These are phyloP conservation scores for Ceratocystis papillata DNA, from an alignment of 2,329 filamentous ascomycete genomes.

Conservation along the genomic window DNA sequence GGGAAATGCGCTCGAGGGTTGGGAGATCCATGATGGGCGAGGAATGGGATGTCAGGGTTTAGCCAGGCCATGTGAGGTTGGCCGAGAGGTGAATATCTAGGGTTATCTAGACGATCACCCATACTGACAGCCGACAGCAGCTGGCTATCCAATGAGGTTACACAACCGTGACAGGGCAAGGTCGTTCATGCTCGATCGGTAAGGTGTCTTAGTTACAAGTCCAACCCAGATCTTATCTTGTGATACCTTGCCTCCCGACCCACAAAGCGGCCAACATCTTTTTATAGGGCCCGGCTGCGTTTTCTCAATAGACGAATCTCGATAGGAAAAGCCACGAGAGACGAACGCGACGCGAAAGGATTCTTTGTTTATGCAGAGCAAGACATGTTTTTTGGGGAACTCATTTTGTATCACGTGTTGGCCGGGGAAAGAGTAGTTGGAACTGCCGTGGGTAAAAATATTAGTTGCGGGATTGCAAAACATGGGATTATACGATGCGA, in stretches of 20 bases:
- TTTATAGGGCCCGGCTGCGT: neutral
- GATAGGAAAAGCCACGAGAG: neutral
- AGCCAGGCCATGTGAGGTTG: neutral
- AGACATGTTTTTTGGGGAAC: neutral
- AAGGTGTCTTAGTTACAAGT: too few species aligned
- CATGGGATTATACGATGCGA: too few species aligned
- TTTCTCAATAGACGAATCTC: neutral
- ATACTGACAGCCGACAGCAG: neutral
- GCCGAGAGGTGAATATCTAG: neutral
- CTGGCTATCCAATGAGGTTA: neutral
- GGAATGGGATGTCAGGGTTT: neutral
- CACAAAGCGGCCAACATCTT: neutral
- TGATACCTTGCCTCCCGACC: neutral
- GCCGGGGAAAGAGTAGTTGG: neutral
- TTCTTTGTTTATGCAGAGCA: neutral
- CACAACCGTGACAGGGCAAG: neutral
- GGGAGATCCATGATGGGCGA: slow-evolving; percentile 1
- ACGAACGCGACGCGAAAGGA: slow-evolving; percentile 3
- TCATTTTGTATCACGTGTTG: neutral
- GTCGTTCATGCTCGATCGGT: too few species aligned
- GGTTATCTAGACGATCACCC: neutral
- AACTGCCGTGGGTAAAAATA: too few species aligned
- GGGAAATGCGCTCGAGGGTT: slow-evolving; percentile 9
- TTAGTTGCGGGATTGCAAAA: too few species aligned
- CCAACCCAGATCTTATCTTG: neutral